These are phyloP conservation scores for Babesia ovata DNA, from an alignment of 169 alveolate species.

Conservation along the genomic window DNA sequence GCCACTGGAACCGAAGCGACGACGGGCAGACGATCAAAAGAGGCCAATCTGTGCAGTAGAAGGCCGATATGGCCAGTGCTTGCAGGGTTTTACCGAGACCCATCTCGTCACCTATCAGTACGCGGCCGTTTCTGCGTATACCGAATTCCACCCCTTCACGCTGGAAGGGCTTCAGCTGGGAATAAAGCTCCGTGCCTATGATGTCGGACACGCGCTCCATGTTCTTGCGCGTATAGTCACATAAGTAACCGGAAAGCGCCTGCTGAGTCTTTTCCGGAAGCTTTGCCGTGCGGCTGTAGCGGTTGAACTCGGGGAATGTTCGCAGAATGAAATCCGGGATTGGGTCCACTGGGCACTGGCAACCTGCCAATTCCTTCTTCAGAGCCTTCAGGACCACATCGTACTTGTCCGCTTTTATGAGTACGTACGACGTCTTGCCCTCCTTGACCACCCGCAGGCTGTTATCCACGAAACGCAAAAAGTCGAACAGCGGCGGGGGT, in stretches of 20 bases:
- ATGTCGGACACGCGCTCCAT: conserved; percentile 39
- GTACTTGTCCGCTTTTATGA: conserved; percentile 68
- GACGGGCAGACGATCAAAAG: conserved; percentile 93
- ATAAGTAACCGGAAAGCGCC: conserved; percentile 46
- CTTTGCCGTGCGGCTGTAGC: conserved; percentile 54
- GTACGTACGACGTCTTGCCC: conserved; percentile 48
- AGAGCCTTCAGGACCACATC: conserved; percentile 63
- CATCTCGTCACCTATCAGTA: conserved; percentile 96
- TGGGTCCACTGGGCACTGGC: conserved; percentile 64
- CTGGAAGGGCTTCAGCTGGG: conserved; percentile 87
- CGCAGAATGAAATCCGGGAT: conserved; percentile 74
- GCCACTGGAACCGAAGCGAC: conserved; percentile 91
- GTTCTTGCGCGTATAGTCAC: conserved; percentile 62
- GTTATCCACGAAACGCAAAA: conserved; percentile 39
- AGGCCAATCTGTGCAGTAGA: conserved; percentile 93
- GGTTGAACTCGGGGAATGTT: conserved; percentile 60
- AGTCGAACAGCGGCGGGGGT: conserved; percentile 30
- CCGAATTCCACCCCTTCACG: conserved; percentile 93
- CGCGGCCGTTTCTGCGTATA: conserved; percentile 89
- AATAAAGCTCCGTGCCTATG: conserved; percentile 73
- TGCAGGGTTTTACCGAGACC: conserved; percentile 98
- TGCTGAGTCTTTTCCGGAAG: conserved; percentile 69
- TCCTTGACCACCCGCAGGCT: conserved; percentile 33
- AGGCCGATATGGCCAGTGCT: conserved; percentile 92
- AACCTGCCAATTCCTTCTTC: conserved; percentile 9